phyloP scores from a whole-genome alignment of 805 yeast species.

The Zygosaccharomyces kombuchaensis region DNA sequence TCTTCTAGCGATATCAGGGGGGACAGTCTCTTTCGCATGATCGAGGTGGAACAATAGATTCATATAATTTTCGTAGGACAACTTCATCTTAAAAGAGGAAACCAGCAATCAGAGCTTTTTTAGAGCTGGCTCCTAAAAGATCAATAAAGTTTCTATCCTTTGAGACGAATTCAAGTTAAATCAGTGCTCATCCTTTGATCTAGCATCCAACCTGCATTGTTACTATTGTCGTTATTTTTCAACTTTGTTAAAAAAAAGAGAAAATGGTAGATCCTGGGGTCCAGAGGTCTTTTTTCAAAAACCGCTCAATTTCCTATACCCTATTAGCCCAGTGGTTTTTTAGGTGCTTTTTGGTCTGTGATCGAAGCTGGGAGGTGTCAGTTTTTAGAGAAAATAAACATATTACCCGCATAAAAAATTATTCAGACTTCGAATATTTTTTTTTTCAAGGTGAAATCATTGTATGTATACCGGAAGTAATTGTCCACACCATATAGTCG shows the following conservation, averaged over 20 bases:
- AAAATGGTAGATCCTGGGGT: not conserved
- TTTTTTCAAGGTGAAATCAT: not conserved
- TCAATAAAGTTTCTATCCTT: not conserved
- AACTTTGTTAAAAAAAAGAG: not conserved
- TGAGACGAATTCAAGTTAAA: not conserved
- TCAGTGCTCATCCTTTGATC: not conserved
- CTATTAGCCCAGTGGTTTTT: not conserved
- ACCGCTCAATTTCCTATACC: not conserved
- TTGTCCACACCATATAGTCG: too few species aligned
- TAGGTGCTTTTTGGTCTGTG: not conserved
- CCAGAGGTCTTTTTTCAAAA: too few species aligned
- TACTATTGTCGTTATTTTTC: not conserved
- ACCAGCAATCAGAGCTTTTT: not conserved
- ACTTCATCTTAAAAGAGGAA: conserved; percentile 7
- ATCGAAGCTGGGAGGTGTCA: not conserved
- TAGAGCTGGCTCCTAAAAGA: conserved; percentile 1
- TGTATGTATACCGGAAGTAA: not conserved
- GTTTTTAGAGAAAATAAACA: not conserved
- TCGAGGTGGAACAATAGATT: conserved; percentile 29
- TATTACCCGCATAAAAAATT: conserved; percentile 1
- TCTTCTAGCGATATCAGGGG: conserved; percentile 32
- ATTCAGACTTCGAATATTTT: not conserved
- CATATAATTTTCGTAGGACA: conserved; percentile 32
- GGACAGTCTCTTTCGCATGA: conserved; percentile 25
- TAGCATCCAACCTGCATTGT: not conserved